Evolutionary conservation across 495 filamentous ascomycete genomes (phyloP).

Genomic region (Neurospora discreta): DNA sequence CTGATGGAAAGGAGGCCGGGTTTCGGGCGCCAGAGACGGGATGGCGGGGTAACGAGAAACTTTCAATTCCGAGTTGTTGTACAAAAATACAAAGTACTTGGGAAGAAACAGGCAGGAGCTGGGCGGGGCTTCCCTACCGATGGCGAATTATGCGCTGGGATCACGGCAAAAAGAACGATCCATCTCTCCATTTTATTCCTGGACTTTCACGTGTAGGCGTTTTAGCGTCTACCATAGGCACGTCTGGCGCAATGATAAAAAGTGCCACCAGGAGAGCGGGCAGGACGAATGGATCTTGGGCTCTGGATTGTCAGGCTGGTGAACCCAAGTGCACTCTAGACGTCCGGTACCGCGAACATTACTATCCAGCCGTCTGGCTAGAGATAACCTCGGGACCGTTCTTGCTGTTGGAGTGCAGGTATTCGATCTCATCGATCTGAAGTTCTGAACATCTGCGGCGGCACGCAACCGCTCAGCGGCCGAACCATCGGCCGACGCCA

Average conservation of each 20-base stretch:
- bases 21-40: constrained; percentile 13
- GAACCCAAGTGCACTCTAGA: background rate
- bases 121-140: background rate
- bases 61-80: background rate
- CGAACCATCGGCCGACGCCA: background rate
- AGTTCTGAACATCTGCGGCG: background rate
- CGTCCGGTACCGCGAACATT: background rate
- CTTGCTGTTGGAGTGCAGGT: background rate
- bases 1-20: constrained; percentile 14
- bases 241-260: background rate
- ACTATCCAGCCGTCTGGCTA: background rate
- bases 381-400: background rate
- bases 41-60: constrained; percentile 11
- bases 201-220: background rate
- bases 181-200: background rate
- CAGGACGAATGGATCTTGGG: background rate
- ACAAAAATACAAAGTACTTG: constrained; percentile 8
- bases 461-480: background rate
- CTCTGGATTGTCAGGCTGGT: background rate
- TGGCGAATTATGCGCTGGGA: background rate
- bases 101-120: background rate
- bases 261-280: background rate
- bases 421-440: background rate
- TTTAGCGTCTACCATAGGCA: background rate
- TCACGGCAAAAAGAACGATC: background rate